These are phyloP conservation scores for Puccinia brachypodii DNA, from an alignment of 1,284 basidiomycete genomes.

Conservation along the genomic window DNA sequence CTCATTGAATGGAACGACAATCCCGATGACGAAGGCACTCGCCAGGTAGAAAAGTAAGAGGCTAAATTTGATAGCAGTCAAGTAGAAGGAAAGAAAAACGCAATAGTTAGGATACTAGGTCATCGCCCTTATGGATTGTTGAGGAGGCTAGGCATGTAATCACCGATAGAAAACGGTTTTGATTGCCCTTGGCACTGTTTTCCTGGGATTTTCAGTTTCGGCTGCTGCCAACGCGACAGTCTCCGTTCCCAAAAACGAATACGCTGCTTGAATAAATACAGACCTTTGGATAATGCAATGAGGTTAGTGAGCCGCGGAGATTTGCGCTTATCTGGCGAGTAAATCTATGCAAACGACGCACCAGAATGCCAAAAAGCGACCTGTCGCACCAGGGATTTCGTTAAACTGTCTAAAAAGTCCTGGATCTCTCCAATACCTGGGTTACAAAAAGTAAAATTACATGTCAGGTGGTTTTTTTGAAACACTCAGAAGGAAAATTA, in stretches of 20 bases:
- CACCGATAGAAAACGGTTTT: slow-evolving; percentile 68
- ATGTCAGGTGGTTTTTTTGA: too few species aligned
- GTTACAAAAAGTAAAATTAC: slow-evolving; percentile 54
- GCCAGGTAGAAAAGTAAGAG: slow-evolving; percentile 53
- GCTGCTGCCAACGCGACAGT: slow-evolving; percentile 42
- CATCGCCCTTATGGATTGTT: background rate
- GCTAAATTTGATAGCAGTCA: slow-evolving; percentile 47
- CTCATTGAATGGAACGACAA: slow-evolving; percentile 52
- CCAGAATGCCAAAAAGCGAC: slow-evolving; percentile 58
- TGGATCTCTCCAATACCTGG: slow-evolving; percentile 71
- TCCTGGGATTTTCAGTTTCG: slow-evolving; percentile 71
- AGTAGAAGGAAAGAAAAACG: background rate
- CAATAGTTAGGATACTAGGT: too few species aligned
- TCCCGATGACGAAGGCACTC: slow-evolving; percentile 51
- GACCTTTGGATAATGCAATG: slow-evolving; percentile 58
- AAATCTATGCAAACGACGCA: background rate
- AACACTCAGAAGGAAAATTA: background rate
- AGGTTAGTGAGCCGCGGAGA: background rate
- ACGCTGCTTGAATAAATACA: slow-evolving; percentile 55
- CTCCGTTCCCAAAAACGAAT: slow-evolving; percentile 48
- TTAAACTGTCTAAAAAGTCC: slow-evolving; percentile 62
- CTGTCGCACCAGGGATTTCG: slow-evolving; percentile 55
- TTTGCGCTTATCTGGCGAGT: background rate
- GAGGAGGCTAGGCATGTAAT: background rate
- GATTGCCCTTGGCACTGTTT: slow-evolving; percentile 76